Evolutionary conservation across 2,329 filamentous ascomycete genomes (phyloP).

Genomic region (Annulohypoxylon truncatum): DNA sequence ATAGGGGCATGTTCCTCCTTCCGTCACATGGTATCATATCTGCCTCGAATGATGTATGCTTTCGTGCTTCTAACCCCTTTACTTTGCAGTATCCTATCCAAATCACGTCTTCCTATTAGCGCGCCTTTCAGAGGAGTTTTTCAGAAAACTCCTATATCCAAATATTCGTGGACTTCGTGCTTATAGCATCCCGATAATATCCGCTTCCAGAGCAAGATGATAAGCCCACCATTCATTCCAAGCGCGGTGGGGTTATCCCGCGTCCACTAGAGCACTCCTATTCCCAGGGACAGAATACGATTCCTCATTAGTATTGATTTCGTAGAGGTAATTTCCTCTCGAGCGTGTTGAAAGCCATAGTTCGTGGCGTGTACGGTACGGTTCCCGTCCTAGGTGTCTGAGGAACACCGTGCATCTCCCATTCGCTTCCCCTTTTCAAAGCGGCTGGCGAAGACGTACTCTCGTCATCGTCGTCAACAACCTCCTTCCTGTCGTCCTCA

Average conservation of each 20-base stretch:
- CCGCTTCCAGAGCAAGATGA: conserved; percentile 32
- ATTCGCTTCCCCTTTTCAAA: conserved; percentile 59
- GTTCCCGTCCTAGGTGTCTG: conserved; percentile 50
- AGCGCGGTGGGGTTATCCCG: conserved; percentile 11
- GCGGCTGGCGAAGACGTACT: conserved; percentile 51
- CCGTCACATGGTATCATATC: conserved; percentile 32
- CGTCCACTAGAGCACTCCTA: not conserved
- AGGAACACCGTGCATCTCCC: conserved; percentile 69
- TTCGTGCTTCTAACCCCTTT: not conserved
- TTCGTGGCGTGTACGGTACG: conserved; percentile 72
- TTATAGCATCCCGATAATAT: conserved; percentile 17
- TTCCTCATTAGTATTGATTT: conserved; percentile 44
- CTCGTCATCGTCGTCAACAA: conserved; percentile 55
- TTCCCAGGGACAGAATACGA: not conserved
- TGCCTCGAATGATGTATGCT: not conserved
- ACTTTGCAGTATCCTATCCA: conserved; percentile 5
- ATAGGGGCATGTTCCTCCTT: conserved; percentile 8
- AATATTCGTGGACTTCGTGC: conserved; percentile 7
- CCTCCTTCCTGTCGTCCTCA: conserved; percentile 62
- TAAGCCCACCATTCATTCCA: conserved; percentile 10
- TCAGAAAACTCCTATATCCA: not conserved
- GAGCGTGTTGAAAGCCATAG: conserved; percentile 73
- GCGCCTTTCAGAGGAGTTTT: not conserved
- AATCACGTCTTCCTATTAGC: conserved; percentile 16
- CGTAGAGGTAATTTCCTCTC: conserved; percentile 68